Evolutionary conservation across 2,329 filamentous ascomycete species (phyloP).

Genomic region (Trichoderma koningiopsis): DNA sequence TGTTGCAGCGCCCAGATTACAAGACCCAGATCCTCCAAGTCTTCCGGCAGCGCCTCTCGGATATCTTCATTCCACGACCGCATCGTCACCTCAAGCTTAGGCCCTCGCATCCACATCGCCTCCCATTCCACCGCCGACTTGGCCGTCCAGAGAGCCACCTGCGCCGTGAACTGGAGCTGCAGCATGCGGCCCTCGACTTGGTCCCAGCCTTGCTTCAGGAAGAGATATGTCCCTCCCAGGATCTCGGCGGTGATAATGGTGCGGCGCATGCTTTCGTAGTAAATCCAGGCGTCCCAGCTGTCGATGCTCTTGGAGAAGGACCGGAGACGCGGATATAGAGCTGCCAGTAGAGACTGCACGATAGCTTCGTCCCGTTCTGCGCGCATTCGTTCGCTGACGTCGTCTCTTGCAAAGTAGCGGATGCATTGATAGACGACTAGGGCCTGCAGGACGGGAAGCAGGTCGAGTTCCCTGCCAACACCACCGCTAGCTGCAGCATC

Average conservation of each 20-base stretch:
- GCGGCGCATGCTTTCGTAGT: constrained; percentile 25
- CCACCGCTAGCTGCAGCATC: neutral
- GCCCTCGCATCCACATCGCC: constrained; percentile 19
- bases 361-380: constrained; percentile 16
- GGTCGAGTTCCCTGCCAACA: neutral
- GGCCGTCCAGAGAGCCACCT: constrained; percentile 25
- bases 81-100: constrained; percentile 1
- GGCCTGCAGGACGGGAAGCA: constrained; percentile 13
- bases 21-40: constrained; percentile 17
- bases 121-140: constrained; percentile 17
- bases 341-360: neutral
- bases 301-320: constrained; percentile 1
- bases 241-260: constrained; percentile 18
- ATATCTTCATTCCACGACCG: constrained; percentile 1
- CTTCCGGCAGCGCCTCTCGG: neutral
- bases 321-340: constrained; percentile 5
- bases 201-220: constrained; percentile 25
- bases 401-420: constrained; percentile 14
- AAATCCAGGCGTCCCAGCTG: constrained; percentile 17
- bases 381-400: neutral
- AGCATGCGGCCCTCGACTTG: constrained; percentile 12
- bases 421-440: constrained; percentile 22
- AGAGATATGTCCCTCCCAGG: neutral
- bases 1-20: constrained; percentile 11
- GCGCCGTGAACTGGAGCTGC: constrained; percentile 22